Conservation (phyloP, 805 yeast species). For the Lipomyces yamanashiensis region DNA sequence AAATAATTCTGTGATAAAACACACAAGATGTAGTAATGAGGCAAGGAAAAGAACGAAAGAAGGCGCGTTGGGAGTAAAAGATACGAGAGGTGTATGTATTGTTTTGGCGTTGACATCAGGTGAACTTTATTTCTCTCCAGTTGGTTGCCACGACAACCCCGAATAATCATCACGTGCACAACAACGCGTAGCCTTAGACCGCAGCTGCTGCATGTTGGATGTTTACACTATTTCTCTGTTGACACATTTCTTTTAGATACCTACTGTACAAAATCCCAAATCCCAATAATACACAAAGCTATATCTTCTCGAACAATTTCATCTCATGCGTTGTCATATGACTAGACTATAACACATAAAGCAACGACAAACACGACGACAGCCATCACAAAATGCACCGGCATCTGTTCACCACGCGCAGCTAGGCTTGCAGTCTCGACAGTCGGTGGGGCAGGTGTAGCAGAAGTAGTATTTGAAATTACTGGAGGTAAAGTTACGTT, state of each 20-base stretch:
- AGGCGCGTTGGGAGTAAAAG: slow-evolving; percentile 2
- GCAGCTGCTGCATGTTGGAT: no score
- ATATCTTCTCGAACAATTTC: no score
- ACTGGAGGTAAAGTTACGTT: slow-evolving; percentile 12
- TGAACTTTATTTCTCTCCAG: not conserved
- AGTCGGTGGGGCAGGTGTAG: slow-evolving; percentile 1
- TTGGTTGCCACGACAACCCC: slow-evolving; percentile 10
- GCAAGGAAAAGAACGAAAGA: not conserved
- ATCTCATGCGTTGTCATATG: no score
- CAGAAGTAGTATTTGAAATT: not conserved
- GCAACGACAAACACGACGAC: not conserved
- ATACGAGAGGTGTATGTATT: not conserved
- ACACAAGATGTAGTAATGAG: not conserved
- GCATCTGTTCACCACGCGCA: not conserved
- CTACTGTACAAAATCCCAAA: no score
- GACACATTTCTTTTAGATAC: not conserved
- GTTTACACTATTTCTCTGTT: not conserved
- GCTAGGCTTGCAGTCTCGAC: not conserved
- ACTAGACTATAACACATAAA: not conserved
- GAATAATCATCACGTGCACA: not conserved
- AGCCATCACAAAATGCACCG: not conserved
- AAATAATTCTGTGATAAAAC: not conserved
- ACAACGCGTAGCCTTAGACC: not conserved
- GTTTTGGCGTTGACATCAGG: not conserved
- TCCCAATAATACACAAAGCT: no score